A percentile compares a stretch with the other conserved stretches of the same genome.
phyloP scores from a whole-genome alignment of 768 basidiomycete genomes.

The Naganishia kalamii region DNA sequence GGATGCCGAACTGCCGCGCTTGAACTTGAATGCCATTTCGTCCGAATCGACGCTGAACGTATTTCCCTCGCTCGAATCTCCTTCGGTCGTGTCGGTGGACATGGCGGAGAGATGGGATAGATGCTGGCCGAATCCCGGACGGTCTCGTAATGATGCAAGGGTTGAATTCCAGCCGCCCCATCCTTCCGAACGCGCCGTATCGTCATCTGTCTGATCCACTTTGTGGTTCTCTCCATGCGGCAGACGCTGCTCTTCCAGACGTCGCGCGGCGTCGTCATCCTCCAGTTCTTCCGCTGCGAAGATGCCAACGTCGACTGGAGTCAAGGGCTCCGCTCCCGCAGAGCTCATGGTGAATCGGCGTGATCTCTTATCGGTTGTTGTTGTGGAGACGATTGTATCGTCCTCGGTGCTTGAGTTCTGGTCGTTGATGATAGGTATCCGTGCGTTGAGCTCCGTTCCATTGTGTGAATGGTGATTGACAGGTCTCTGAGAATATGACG shows the following conservation, averaged over 20 bases:
- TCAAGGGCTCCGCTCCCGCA: no score
- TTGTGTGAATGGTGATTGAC: background rate
- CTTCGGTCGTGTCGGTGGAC: constrained; percentile 7
- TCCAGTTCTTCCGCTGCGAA: no score
- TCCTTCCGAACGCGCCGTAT: background rate
- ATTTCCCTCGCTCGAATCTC: background rate
- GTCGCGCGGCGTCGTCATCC: no score
- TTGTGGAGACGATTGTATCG: no score
- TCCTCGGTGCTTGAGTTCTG: no score
- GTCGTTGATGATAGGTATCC: background rate
- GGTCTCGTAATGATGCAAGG: no score
- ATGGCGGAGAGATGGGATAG: background rate
- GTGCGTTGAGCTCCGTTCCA: background rate
- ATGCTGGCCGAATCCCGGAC: background rate
- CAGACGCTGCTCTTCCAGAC: no score
- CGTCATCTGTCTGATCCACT: no score
- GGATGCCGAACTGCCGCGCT: background rate
- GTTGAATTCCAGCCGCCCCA: background rate
- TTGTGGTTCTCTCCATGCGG: no score
- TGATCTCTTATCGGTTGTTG: no score
- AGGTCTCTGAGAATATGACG: background rate
- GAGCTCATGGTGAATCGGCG: no score
- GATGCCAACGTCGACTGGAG: no score
- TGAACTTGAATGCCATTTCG: background rate
- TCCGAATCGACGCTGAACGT: constrained; percentile 10